Evolutionary conservation across 306 rosid species (phyloP).

Genomic region (Casuarina glauca): DNA sequence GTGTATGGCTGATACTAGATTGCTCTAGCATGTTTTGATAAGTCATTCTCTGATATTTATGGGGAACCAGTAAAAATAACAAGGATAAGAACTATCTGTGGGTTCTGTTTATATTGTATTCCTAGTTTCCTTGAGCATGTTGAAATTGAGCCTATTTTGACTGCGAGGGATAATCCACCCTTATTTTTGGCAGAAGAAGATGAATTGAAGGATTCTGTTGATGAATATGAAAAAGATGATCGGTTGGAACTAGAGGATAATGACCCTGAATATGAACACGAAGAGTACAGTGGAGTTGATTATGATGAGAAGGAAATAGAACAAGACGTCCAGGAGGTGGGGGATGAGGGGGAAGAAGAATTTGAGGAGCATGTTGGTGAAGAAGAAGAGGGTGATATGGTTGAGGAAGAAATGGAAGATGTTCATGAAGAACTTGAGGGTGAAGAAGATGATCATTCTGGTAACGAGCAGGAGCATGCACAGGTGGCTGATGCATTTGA

Average conservation of each 20-base stretch:
- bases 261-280: conserved; percentile 91
- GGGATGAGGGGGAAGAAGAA: conserved; percentile 74
- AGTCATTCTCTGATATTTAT: background rate
- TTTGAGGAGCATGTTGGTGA: conserved; percentile 66
- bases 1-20: background rate
- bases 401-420: conserved; percentile 79
- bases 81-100: conserved; percentile 16
- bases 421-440: conserved; percentile 76
- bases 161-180: conserved; percentile 37
- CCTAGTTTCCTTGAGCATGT: conserved; percentile 21
- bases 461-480: conserved; percentile 54
- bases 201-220: conserved; percentile 73
- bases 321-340: conserved; percentile 66
- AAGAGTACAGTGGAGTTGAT: conserved; percentile 86
- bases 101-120: conserved; percentile 19
- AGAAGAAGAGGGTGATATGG: conserved; percentile 75
- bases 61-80: background rate
- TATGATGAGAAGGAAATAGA: conserved; percentile 93
- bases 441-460: conserved; percentile 67
- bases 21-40: background rate
- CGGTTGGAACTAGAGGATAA: conserved; percentile 92
- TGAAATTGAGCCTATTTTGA: conserved; percentile 34
- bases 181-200: conserved; percentile 79
- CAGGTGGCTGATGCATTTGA: conserved; percentile 71
- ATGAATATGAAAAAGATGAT: conserved; percentile 83